These are phyloP conservation scores for Epithele typhae DNA, from an alignment of 768 basidiomycete species.

Conservation along the genomic window DNA sequence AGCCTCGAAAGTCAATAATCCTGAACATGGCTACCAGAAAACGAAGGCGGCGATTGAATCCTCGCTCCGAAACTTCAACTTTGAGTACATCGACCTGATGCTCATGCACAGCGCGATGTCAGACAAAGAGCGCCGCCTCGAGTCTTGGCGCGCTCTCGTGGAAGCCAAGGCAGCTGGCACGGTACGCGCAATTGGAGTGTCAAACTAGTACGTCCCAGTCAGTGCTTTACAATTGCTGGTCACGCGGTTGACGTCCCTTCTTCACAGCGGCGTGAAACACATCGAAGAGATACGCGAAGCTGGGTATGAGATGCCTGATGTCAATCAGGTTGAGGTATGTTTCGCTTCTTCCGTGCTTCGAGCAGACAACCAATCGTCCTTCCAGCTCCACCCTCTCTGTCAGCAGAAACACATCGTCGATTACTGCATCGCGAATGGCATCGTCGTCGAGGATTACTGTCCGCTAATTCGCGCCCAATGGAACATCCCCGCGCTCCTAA, in stretches of 20 bases:
- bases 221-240: neutral
- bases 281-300: constrained; percentile 67
- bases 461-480: constrained; percentile 55
- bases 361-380: neutral
- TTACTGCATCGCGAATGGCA: constrained; percentile 43
- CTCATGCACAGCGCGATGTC: constrained; percentile 72
- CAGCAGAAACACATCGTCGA: constrained; percentile 77
- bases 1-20: constrained; percentile 66
- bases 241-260: too few species aligned
- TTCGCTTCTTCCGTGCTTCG: neutral
- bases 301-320: constrained; percentile 59
- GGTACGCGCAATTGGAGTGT: constrained; percentile 72
- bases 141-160: constrained; percentile 65
- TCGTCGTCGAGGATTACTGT: constrained; percentile 44
- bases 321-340: constrained; percentile 80
- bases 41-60: constrained; percentile 55
- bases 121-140: constrained; percentile 61
- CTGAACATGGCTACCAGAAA: constrained; percentile 58
- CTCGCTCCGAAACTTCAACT: constrained; percentile 54
- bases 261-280: constrained; percentile 57
- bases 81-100: constrained; percentile 70
- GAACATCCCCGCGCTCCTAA: constrained; percentile 47
- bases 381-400: constrained; percentile 74
- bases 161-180: constrained; percentile 62
- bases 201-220: constrained; percentile 77